These are phyloP conservation scores for Pythium graminicola DNA, from an alignment of 352 stramenopile genomes.

Conservation along the genomic window DNA sequence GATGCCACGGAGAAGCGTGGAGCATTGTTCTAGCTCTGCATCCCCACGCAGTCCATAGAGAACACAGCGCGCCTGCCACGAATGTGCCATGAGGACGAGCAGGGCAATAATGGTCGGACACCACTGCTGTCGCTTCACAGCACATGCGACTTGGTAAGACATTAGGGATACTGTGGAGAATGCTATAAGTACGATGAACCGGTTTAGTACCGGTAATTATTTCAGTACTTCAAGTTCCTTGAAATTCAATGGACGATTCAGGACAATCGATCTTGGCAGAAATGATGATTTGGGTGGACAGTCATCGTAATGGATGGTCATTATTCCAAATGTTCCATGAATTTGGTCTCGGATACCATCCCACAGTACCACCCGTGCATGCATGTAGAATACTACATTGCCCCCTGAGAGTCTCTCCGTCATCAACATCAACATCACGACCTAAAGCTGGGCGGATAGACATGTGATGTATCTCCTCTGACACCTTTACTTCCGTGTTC, in stretches of 20 bases:
- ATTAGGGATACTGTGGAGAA: not conserved
- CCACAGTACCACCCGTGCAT: too few relatives aligned
- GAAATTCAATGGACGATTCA: not conserved
- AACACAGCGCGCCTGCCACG: constrained; percentile 30
- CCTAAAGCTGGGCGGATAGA: not conserved
- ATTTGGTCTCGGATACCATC: too few relatives aligned
- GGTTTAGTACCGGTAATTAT: constrained; percentile 1
- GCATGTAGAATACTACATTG: too few relatives aligned
- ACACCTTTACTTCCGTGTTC: too few relatives aligned
- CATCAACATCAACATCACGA: not conserved
- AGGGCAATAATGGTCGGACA: not conserved
- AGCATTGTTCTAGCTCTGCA: constrained; percentile 22
- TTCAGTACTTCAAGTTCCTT: constrained; percentile 3
- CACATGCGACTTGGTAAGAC: constrained; percentile 14
- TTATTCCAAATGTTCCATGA: too few relatives aligned
- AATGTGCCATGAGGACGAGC: constrained; percentile 1
- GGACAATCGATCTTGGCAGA: not conserved
- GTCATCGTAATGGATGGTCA: too few relatives aligned
- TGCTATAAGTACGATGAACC: not conserved
- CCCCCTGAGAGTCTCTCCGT: too few relatives aligned
- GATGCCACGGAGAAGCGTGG: constrained; percentile 46
- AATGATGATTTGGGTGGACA: not conserved
- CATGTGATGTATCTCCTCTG: too few relatives aligned
- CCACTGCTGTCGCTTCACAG: constrained; percentile 14
- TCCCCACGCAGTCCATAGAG: constrained; percentile 29